Evolutionary conservation across 106 monocot genomes (phyloP), one percentile per base, ranked within the genome.

Genomic region (Phalaenopsis equestris): DNA sequence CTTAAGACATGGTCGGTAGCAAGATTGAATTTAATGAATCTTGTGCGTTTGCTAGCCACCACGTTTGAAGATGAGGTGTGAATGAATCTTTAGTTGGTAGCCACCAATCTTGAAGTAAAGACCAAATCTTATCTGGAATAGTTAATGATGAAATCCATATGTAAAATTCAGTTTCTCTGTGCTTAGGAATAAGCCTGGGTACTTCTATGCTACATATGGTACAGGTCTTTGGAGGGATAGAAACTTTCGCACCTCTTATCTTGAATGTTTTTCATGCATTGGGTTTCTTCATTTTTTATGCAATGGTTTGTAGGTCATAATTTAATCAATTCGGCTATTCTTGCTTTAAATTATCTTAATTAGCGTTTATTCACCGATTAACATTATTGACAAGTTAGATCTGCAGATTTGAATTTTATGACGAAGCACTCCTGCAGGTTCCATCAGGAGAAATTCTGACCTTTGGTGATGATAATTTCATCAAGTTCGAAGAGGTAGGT

Each of bases 381-480:
- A 8, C 64, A 45, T 42, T 23, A 82, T 18, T 30, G 6, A 38
- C 21, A 42, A 58, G 47, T 3, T 38, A 67, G 72, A 70, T 17
- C 3, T 37, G 19, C 6, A 42, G 48, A 3, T 42, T 79, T 42
- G 10, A 18, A 48, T 64, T 77, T 43, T 5, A 24, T 55, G 30
- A 58, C 37, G 56, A 72, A 49, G 18, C 39, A 8, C 57, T 78
- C 75, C 18, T 87, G 52, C 84, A 98, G 98, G 92, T 98, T 79
- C 98, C 98, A 79, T 88, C 92, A 67, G 98, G 98, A 58, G 98
- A 98, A 74, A 58, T 88, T 39, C 83, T 98, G 75, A 89, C 76
- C 56, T 93, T 94, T 86, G 98, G 98, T 78, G 94, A 93, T 89
- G 94, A 94, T 55, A 90, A 93, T 75, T 98, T 98, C 58, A 81